Evolutionary conservation across 768 basidiomycete species (phyloP).

Genomic region (Asterophora lycoperdoides): DNA sequence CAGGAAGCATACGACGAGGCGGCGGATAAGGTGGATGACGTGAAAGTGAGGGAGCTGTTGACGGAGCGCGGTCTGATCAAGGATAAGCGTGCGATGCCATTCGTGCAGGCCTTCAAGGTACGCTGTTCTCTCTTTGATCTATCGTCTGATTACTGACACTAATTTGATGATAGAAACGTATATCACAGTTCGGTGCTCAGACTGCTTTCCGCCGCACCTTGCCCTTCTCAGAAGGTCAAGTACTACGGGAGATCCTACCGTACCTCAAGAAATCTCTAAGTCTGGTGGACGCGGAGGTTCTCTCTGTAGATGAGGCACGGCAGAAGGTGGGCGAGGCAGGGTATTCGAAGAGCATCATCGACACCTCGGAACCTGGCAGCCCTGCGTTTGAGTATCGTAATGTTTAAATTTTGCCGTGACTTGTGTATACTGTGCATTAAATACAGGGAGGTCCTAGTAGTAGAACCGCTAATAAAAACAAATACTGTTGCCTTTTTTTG

Average conservation of each 20-base stretch:
- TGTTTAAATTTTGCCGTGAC: slow-evolving; percentile 31
- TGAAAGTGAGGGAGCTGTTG: slow-evolving; percentile 64
- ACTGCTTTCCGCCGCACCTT: slow-evolving; percentile 79
- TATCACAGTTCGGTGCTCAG: slow-evolving; percentile 67
- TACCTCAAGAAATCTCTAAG: slow-evolving; percentile 78
- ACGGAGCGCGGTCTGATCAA: slow-evolving; percentile 78
- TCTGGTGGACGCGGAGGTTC: slow-evolving; percentile 65
- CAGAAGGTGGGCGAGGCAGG: slow-evolving; percentile 49
- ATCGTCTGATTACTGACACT: slow-evolving; percentile 6
- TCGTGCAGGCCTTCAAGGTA: slow-evolving; percentile 91
- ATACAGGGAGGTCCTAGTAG: not conserved
- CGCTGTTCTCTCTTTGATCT: slow-evolving; percentile 11
- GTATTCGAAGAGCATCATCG: slow-evolving; percentile 67
- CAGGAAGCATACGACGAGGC: slow-evolving; percentile 59
- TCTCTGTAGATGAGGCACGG: slow-evolving; percentile 65
- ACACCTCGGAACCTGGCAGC: slow-evolving; percentile 81
- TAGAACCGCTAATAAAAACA: too few species aligned
- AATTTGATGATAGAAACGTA: slow-evolving; percentile 59
- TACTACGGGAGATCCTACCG: slow-evolving; percentile 65
- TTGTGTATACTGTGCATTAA: not conserved
- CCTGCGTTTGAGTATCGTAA: slow-evolving; percentile 90
- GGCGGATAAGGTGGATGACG: slow-evolving; percentile 75
- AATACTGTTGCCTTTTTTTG: too few species aligned
- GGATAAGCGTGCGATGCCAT: slow-evolving; percentile 96
- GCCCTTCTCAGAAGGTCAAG: slow-evolving; percentile 77